These are phyloP conservation scores for Pichia manshurica DNA, from an alignment of 805 yeast species.

Conservation along the genomic window DNA sequence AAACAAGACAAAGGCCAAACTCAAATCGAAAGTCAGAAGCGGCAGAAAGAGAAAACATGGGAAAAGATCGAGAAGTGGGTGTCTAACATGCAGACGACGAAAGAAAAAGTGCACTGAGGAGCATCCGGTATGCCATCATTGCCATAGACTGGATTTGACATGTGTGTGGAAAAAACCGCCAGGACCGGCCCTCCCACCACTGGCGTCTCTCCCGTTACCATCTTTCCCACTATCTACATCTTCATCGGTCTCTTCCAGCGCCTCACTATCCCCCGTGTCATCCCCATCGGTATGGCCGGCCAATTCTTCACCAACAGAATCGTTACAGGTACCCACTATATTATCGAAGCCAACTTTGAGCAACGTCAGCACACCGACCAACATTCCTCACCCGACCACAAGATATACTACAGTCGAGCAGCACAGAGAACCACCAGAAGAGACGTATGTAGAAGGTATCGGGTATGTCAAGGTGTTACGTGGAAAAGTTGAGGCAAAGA, in stretches of 20 bases:
- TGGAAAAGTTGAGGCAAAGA: neutral
- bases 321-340: no score
- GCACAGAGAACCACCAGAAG: neutral
- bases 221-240: neutral
- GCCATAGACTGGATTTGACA: constrained; percentile 16
- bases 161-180: constrained; percentile 19
- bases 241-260: neutral
- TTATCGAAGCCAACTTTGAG: no score
- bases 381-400: neutral
- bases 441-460: constrained; percentile 1
- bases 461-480: neutral
- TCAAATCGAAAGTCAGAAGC: neutral
- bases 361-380: no score
- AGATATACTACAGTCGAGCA: neutral
- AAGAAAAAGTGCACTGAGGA: constrained; percentile 36
- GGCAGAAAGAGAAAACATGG: neutral
- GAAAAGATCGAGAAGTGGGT: constrained; percentile 29
- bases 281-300: neutral
- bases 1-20: neutral
- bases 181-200: neutral
- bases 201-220: neutral
- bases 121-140: constrained; percentile 21
- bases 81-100: constrained; percentile 38
- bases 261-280: neutral
- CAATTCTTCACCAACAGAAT: neutral